phyloP scores from a whole-genome alignment of 2,329 filamentous ascomycete species.

The Plectosphaerella cucumerina region DNA sequence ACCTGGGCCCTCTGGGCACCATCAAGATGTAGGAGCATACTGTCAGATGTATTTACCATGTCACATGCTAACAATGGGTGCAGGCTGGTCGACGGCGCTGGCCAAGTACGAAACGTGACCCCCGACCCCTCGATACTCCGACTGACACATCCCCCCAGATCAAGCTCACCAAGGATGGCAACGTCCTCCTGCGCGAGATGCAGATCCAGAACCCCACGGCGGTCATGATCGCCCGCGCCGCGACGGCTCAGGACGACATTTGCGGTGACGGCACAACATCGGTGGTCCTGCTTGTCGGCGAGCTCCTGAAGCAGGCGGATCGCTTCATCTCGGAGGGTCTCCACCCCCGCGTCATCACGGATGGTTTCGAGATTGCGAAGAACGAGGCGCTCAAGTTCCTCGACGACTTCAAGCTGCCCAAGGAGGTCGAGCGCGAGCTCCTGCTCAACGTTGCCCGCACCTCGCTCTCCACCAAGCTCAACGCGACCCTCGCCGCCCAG shows the following conservation, averaged over 20 bases:
- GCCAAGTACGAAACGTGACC: constrained; percentile 47
- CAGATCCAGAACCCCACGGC: constrained; percentile 99
- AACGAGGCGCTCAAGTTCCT: constrained; percentile 92
- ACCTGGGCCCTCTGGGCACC: constrained; percentile 87
- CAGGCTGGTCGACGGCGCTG: constrained; percentile 66
- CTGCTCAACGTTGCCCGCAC: constrained; percentile 90
- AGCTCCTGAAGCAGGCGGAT: constrained; percentile 96
- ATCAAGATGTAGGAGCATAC: constrained; percentile 74
- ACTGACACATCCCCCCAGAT: constrained; percentile 53
- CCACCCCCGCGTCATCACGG: constrained; percentile 92
- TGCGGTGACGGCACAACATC: constrained; percentile 97
- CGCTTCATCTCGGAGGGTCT: constrained; percentile 95
- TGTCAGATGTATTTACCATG: not conserved
- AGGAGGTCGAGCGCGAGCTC: constrained; percentile 88
- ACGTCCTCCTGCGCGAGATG: constrained; percentile 73
- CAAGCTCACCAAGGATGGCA: constrained; percentile 98
- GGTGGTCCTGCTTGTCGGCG: constrained; percentile 90
- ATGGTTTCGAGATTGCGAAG: constrained; percentile 97
- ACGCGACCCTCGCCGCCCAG: constrained; percentile 80
- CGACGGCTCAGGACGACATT: constrained; percentile 97
- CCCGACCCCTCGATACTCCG: constrained; percentile 2
- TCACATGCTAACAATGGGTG: constrained; percentile 18
- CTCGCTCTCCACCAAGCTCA: constrained; percentile 92
- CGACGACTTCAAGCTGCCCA: constrained; percentile 85
- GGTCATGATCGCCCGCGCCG: constrained; percentile 77